These are phyloP conservation scores for Glycyrrhiza uralensis DNA, from an alignment of 306 rosid species.

Conservation along the genomic window DNA sequence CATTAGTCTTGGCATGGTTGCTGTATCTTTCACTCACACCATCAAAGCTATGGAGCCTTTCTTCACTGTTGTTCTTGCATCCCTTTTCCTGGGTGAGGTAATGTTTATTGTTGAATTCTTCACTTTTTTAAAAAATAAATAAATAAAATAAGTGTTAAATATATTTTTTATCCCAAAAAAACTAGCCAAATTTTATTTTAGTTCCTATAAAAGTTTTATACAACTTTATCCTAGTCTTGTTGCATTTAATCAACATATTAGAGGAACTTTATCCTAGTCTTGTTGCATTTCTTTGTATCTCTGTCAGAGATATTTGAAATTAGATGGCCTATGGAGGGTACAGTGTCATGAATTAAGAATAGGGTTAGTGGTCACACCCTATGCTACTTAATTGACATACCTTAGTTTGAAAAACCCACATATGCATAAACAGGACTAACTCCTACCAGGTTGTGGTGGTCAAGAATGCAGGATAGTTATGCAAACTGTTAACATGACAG, in stretches of 20 bases:
- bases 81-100: constrained; percentile 66
- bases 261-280: neutral
- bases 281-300: neutral
- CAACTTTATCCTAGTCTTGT: no score
- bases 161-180: no score
- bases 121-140: neutral
- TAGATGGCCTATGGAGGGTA: neutral
- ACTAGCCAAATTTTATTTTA: no score
- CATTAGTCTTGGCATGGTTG: constrained; percentile 64
- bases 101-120: neutral
- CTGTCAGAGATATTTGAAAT: neutral
- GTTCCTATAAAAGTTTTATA: no score
- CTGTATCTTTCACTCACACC: constrained; percentile 88
- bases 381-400: neutral
- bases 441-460: neutral
- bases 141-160: no score
- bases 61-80: constrained; percentile 65
- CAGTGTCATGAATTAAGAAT: neutral
- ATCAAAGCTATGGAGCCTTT: constrained; percentile 82
- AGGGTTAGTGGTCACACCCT: neutral
- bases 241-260: neutral
- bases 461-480: neutral
- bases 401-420: neutral
- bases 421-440: neutral
- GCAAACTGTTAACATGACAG: neutral